Evolutionary conservation across 495 filamentous ascomycete species (phyloP).

Genomic region (Endocarpon pusillum): DNA sequence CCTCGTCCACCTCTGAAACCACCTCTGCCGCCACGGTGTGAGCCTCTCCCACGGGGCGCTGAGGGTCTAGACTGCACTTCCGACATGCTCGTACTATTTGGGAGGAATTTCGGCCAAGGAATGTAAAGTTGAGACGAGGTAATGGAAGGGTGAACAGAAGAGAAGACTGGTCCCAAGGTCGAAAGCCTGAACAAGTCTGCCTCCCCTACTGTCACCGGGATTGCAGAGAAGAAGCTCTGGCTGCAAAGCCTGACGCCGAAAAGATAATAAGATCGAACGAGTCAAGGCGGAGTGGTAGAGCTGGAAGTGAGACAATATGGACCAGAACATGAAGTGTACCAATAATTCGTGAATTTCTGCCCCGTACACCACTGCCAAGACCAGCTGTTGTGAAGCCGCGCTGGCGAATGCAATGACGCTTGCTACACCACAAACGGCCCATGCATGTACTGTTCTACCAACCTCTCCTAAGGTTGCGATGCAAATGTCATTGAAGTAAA

Average conservation of each 20-base stretch:
- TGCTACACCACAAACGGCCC: neutral
- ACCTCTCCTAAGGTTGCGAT: neutral
- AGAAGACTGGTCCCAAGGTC: conserved; percentile 9
- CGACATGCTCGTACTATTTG: conserved; percentile 48
- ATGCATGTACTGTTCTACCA: neutral
- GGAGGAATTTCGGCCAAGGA: conserved; percentile 18
- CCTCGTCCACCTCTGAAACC: conserved; percentile 60
- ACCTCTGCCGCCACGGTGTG: conserved; percentile 66
- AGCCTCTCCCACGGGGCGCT: conserved; percentile 64
- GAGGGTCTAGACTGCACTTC: conserved; percentile 71
- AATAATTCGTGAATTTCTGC: too few relatives aligned
- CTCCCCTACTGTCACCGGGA: conserved; percentile 5
- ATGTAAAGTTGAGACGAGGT: conserved; percentile 17
- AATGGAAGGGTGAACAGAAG: conserved; percentile 12
- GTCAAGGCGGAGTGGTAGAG: too few relatives aligned
- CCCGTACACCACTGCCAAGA: too few relatives aligned
- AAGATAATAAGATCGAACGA: neutral
- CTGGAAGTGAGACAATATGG: too few relatives aligned
- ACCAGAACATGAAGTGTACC: too few relatives aligned
- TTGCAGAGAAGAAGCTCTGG: conserved; percentile 5
- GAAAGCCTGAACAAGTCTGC: conserved; percentile 7
- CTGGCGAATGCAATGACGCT: neutral
- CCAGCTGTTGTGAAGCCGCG: neutral
- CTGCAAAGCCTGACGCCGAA: conserved; percentile 4
- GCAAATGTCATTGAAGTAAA: neutral